A percentile compares a stretch with the other conserved stretches of the same genome.
Evolutionary conservation across 2,329 filamentous ascomycete genomes (phyloP).

Genomic region (Diaporthe ilicicola): DNA sequence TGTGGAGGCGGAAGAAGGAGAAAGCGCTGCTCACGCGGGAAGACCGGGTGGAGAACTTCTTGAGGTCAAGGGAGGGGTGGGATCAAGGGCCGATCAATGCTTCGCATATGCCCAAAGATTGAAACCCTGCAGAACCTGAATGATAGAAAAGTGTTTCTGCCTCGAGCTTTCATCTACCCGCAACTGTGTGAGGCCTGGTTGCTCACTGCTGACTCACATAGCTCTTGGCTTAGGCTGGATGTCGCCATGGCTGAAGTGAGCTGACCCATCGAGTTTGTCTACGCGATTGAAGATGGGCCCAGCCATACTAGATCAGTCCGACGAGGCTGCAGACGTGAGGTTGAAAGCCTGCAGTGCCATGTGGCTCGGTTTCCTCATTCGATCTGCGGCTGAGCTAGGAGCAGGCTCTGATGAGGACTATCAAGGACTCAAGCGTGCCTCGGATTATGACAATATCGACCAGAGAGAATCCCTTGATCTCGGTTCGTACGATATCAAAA

Average conservation of each 20-base stretch:
- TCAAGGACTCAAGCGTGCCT: too few species aligned
- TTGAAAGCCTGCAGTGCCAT: background rate
- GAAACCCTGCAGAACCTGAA: background rate
- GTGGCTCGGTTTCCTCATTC: too few species aligned
- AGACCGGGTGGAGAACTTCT: conserved; percentile 78
- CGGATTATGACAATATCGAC: too few species aligned
- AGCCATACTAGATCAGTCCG: background rate
- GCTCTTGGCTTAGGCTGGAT: too few species aligned
- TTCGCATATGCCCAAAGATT: conserved; percentile 18
- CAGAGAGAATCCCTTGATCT: too few species aligned
- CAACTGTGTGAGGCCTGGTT: background rate
- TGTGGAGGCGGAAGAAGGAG: conserved; percentile 61
- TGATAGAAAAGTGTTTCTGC: background rate
- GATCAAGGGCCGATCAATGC: conserved; percentile 34
- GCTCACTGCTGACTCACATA: too few species aligned
- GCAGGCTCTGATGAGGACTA: too few species aligned
- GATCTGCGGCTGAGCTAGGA: background rate
- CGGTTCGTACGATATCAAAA: too few species aligned
- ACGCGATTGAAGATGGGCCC: background rate
- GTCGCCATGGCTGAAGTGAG: background rate
- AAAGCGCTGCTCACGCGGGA: conserved; percentile 63
- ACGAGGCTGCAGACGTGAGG: background rate
- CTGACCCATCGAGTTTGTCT: background rate
- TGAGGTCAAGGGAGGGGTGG: conserved; percentile 72
- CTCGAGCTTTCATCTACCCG: background rate